Conservation (phyloP, 345 rosid genomes). For the Excoecaria cochinchinensis region DNA sequence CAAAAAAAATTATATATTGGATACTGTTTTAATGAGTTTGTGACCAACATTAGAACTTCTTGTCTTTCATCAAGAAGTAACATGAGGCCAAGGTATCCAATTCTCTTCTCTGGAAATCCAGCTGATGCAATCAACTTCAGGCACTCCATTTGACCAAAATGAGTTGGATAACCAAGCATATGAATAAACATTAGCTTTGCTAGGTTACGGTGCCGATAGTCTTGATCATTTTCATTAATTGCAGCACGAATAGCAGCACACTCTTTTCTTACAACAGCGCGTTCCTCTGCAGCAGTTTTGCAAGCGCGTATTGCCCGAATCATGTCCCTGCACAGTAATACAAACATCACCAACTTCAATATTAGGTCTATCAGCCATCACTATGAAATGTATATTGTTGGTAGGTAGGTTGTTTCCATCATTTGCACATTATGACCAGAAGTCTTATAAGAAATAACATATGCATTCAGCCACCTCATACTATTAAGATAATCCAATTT, state of each 20-base stretch:
- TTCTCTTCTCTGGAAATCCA: slow-evolving; percentile 98
- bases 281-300: slow-evolving; percentile 99
- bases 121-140: slow-evolving; percentile 91
- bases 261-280: slow-evolving; percentile 97
- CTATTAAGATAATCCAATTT: not conserved
- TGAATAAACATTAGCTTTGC: slow-evolving; percentile 99
- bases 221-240: slow-evolving; percentile 85
- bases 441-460: not conserved
- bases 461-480: not conserved
- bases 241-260: slow-evolving; percentile 92
- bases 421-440: not conserved
- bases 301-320: slow-evolving; percentile 94
- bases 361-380: not conserved
- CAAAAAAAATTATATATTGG: slow-evolving; percentile 32
- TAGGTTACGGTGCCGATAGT: slow-evolving; percentile 88
- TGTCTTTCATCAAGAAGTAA: slow-evolving; percentile 99
- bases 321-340: slow-evolving; percentile 82
- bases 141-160: slow-evolving; percentile 99
- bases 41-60: slow-evolving; percentile 98
- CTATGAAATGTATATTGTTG: not conserved
- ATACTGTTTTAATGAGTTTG: slow-evolving; percentile 99
- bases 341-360: not conserved
- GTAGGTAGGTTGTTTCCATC: not conserved
- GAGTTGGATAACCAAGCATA: slow-evolving; percentile 99
- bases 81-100: slow-evolving; percentile 98